These are phyloP conservation scores for Blastocystis sp. DNA, from an alignment of 352 stramenopile genomes.

Conservation along the genomic window DNA sequence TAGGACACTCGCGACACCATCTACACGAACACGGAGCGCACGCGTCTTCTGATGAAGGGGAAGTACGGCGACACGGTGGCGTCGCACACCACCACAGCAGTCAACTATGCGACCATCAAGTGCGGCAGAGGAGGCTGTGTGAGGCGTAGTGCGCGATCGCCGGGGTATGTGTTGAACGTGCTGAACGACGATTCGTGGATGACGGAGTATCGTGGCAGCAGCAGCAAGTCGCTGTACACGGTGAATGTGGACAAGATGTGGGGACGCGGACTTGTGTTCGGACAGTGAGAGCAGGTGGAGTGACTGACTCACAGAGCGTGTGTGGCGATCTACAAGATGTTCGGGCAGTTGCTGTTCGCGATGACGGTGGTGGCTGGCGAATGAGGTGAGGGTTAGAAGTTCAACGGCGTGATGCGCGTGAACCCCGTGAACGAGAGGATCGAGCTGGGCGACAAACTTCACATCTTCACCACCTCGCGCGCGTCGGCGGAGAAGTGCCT, in stretches of 20 bases:
- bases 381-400: conserved; percentile 5
- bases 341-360: conserved; percentile 32
- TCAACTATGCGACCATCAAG: conserved; percentile 57
- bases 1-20: conserved; percentile 47
- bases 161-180: conserved; percentile 46
- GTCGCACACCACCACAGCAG: background rate
- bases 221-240: conserved; percentile 42
- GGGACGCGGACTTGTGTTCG: conserved; percentile 1
- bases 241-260: background rate
- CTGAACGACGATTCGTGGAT: conserved; percentile 22
- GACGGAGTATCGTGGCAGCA: conserved; percentile 34
- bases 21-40: conserved; percentile 48
- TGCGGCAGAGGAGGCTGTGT: background rate
- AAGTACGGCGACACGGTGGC: conserved; percentile 48
- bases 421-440: conserved; percentile 12
- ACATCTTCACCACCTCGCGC: conserved; percentile 43
- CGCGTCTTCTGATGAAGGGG: conserved; percentile 33
- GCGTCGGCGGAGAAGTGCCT: background rate
- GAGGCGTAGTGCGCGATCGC: conserved; percentile 5
- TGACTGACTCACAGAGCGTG: conserved; percentile 1
- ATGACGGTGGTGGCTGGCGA: conserved; percentile 2
- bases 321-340: conserved; percentile 31
- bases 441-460: conserved; percentile 12
- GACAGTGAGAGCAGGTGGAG: background rate
- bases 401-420: conserved; percentile 28